Evolutionary conservation across 2,329 filamentous ascomycete species (phyloP), one percentile per base, ranked within the genome.

Genomic region (Fusarium anguioides): DNA sequence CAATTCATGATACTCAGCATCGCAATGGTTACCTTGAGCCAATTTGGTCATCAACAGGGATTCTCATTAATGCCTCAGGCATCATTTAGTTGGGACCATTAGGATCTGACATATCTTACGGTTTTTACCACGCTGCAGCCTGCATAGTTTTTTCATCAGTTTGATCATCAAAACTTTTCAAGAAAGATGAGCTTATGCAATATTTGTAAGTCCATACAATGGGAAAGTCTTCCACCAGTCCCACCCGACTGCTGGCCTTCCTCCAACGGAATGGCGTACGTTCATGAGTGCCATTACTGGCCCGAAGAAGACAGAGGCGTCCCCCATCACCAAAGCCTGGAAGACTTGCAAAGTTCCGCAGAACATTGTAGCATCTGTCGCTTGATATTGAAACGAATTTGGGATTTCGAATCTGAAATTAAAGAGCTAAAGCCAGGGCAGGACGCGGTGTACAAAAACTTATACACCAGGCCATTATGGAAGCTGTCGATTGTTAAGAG

Each of bases 401-500:
- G 39, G 1, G 2, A 4, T 5, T 54, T 41, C 6, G 6, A 24
- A 11, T 20, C 46, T 2, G 27, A 52, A 5, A 12, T 60, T 0
- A 18, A 60, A 24, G 45, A 60, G 18, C 21, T 60, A 4, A 29
- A 46, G 5, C 21, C 26, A 2, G 4, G 9, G 8, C 40, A 45
- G 26, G 54, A 60, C n/a, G 26, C 24, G 5, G 26, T 8, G 0
- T 20, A 20, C 0, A 5, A 9, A 6, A 8, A 0, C 4, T 3
- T 15, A 9, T 51, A 40, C 2, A 21, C 27, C 10, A 60, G 57
- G 57, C 57, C 54, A 5, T 20, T 33, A 8, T 60, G 47, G 59
- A 8, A 61, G 4, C 35, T 62, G 24, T 61, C 48, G 59, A 23
- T 62, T 20, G 24, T 47, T 3, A 48, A 55, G 15, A 49, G 55